Conservation (phyloP, 2,329 filamentous ascomycete genomes). For the Drechslerella stenobrocha region DNA sequence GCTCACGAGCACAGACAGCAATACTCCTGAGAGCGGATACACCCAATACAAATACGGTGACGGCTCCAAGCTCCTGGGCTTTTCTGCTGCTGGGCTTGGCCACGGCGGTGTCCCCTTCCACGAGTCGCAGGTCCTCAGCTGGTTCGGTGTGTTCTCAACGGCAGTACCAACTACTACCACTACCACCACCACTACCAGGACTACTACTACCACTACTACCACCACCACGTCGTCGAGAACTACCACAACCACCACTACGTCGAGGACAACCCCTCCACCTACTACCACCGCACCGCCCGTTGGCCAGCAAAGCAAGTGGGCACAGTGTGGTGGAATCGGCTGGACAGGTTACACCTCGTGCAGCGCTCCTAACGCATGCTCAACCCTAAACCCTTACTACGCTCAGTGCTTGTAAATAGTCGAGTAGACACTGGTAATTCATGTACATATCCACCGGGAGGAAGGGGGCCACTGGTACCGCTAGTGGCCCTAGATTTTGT, state of each 20-base stretch:
- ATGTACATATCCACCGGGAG: too few species aligned
- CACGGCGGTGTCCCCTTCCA: conserved; percentile 54
- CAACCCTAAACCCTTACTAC: conserved; percentile 35
- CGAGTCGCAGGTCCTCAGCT: conserved; percentile 47
- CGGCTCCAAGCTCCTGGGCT: conserved; percentile 54
- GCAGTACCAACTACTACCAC: conserved; percentile 8
- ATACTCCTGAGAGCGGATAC: conserved; percentile 52
- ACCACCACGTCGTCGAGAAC: background rate
- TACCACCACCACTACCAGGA: conserved; percentile 1
- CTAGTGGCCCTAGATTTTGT: too few species aligned
- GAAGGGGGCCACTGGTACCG: too few species aligned
- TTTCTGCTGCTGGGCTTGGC: conserved; percentile 53
- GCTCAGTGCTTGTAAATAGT: conserved; percentile 25
- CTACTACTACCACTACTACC: conserved; percentile 6
- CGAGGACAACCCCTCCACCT: conserved; percentile 12
- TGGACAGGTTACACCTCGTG: conserved; percentile 26
- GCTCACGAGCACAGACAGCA: conserved; percentile 50
- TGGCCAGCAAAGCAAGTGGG: conserved; percentile 24
- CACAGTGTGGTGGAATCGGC: conserved; percentile 25
- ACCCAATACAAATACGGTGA: conserved; percentile 54
- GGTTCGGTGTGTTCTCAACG: conserved; percentile 23
- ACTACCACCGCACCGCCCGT: background rate
- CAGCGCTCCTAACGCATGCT: conserved; percentile 11
- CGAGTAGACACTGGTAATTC: too few species aligned
- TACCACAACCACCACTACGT: conserved; percentile 6